Percentiles rank a stretch among this genome's conserved stretches.
phyloP scores from a whole-genome alignment of 108 stramenopile genomes.

The Pseudonitzschia multistriata region DNA sequence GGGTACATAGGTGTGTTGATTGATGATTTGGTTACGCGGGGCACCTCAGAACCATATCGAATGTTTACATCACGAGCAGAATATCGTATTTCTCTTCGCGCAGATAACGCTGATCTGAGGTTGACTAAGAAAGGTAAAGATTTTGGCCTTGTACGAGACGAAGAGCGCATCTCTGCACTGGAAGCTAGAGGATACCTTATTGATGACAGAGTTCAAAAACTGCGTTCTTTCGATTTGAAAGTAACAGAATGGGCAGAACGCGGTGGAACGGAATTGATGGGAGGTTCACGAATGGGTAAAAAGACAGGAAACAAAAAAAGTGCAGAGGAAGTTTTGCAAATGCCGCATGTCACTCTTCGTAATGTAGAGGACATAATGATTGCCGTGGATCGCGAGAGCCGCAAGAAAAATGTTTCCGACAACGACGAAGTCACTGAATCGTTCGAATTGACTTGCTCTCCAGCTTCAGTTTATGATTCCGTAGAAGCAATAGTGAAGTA shows the following conservation, averaged over 20 bases:
- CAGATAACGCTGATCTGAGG: constrained; percentile 96
- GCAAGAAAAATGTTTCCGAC: neutral
- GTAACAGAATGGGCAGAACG: constrained; percentile 79
- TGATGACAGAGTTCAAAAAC: constrained; percentile 54
- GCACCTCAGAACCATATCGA: constrained; percentile 94
- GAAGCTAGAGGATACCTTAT: constrained; percentile 74
- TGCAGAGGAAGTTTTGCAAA: constrained; percentile 82
- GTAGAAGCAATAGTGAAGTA: constrained; percentile 95
- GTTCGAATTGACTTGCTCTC: constrained; percentile 33
- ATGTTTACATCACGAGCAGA: constrained; percentile 98
- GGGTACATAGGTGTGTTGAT: constrained; percentile 97
- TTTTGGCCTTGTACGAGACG: constrained; percentile 84
- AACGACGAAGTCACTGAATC: constrained; percentile 12
- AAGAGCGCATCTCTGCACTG: constrained; percentile 78
- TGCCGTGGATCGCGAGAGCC: constrained; percentile 42
- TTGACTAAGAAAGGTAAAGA: constrained; percentile 89
- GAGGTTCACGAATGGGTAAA: constrained; percentile 59
- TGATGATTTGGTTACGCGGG: constrained; percentile 96
- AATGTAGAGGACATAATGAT: constrained; percentile 81
- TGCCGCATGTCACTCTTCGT: constrained; percentile 83
- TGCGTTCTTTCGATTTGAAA: constrained; percentile 69
- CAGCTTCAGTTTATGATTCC: constrained; percentile 80
- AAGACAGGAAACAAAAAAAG: constrained; percentile 78
- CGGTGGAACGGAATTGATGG: constrained; percentile 75
- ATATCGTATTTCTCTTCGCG: constrained; percentile 87